These are phyloP conservation scores for Diaporthe caulivora DNA, from an alignment of 2,329 filamentous ascomycete genomes.

Conservation along the genomic window DNA sequence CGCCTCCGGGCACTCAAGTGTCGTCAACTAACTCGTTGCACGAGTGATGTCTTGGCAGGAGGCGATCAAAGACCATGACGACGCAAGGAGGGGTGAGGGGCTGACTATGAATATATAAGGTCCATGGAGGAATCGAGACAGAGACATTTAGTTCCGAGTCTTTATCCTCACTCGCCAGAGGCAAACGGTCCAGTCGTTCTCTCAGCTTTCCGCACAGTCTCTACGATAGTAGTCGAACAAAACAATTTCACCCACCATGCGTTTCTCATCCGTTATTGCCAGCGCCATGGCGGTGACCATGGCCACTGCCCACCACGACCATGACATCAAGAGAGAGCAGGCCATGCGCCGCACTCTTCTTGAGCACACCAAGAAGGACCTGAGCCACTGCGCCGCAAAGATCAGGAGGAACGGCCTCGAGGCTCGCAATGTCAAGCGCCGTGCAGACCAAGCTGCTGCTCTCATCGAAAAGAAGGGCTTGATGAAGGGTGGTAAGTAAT, in stretches of 20 bases:
- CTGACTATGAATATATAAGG: constrained; percentile 20
- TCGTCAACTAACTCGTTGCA: constrained; percentile 20
- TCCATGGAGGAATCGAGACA: not conserved
- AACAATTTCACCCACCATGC: constrained; percentile 41
- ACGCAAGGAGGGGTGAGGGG: not conserved
- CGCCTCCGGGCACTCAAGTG: constrained; percentile 18
- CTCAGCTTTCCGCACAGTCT: constrained; percentile 1
- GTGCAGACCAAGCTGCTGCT: constrained; percentile 48
- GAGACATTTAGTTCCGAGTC: not conserved
- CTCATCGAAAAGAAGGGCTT: constrained; percentile 50
- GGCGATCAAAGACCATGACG: constrained; percentile 1
- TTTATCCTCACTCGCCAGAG: constrained; percentile 22
- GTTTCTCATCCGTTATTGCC: constrained; percentile 43
- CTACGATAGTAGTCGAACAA: not conserved
- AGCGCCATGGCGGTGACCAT: constrained; percentile 42
- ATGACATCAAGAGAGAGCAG: constrained; percentile 54
- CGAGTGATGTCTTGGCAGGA: constrained; percentile 26
- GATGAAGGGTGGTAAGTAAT: constrained; percentile 11
- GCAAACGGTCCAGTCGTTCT: constrained; percentile 9
- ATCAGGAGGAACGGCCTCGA: constrained; percentile 55
- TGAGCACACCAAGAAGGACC: constrained; percentile 48
- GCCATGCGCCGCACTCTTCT: constrained; percentile 55
- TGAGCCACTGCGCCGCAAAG: constrained; percentile 54
- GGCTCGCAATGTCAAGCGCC: constrained; percentile 52
- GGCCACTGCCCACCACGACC: constrained; percentile 54